Base-by-base conservation (phyloP, 768 basidiomycete species). In the Amanita subjunquillea region DNA sequence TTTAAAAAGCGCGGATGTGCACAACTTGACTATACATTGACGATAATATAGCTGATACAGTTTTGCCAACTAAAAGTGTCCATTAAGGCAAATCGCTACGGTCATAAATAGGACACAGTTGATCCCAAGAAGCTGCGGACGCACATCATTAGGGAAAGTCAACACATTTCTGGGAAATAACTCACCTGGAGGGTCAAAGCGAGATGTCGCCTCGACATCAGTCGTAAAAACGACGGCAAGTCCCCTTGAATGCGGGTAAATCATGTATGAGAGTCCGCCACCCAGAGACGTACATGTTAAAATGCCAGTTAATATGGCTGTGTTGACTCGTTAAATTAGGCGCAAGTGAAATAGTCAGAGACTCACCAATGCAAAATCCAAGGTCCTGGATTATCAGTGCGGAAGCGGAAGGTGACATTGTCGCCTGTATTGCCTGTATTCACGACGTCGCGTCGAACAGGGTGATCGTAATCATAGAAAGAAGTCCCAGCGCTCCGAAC, bases 271-370 rank as follows among this genome's bases (percentile, higher is more conserved):
- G 15, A 6, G 17, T 25, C 40, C 23, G 27, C n/a, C 41, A 25
- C 15, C 34, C n/a, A 13, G 38, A 38, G 20, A 56, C 71, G 55
- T 57, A 72, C 70, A 60, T 57, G 8, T 72, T 63, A 7, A 78
- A 59, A 63, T 80, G 78, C 68, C 73, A 78, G 51, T 79, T 75
- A 53, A 78, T 79, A 57, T 79, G 77, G 55, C 75, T 75, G 29
- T n/a, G 6, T 36, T 20, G 17, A 23, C 10, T 17, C 10, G 3
- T 25, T 4, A 37, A 2, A 20, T 45, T 20, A 46, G 9, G 30
- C 12, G 12, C 44, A 1, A 8, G 15, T 13, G 25, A 38, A 27
- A 12, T 10, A 3, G 12, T 17, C 27, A 45, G 23, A 23, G 10
- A 20, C 54, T 65, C 25, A 71, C 71, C 77, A 78, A 55, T 77